phyloP scores from a whole-genome alignment of 257 asterid genomes.

The Penstemon davidsonii region DNA sequence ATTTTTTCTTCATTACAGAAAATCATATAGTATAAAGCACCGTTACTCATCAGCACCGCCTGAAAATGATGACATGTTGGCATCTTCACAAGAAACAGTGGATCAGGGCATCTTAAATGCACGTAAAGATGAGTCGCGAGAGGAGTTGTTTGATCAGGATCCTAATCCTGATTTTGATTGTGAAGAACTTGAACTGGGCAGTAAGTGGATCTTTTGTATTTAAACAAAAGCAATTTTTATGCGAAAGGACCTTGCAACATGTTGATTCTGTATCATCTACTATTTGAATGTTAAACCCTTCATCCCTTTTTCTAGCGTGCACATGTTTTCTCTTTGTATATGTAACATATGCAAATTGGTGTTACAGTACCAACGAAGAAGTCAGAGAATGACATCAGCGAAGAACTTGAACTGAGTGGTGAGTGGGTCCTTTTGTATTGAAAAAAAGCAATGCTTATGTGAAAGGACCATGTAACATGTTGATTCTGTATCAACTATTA shows the following conservation, averaged over 20 bases:
- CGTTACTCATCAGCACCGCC: constrained; percentile 40
- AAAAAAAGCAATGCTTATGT: too few relatives aligned
- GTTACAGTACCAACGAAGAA: constrained; percentile 44
- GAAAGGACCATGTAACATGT: not conserved
- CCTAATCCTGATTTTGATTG: constrained; percentile 37
- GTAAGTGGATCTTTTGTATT: constrained; percentile 44
- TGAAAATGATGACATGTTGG: constrained; percentile 45
- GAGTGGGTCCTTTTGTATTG: too few relatives aligned
- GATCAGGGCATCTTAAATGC: constrained; percentile 37
- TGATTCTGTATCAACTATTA: constrained; percentile 14
- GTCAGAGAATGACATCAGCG: constrained; percentile 35
- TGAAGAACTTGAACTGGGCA: constrained; percentile 50
- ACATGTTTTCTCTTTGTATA: constrained; percentile 21
- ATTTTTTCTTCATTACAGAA: constrained; percentile 43
- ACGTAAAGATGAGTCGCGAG: constrained; percentile 35
- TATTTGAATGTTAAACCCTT: not conserved
- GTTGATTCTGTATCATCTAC: constrained; percentile 11
- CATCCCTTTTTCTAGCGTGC: constrained; percentile 12
- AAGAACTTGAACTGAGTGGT: not conserved
- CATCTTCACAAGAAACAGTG: constrained; percentile 46
- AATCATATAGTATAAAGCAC: constrained; percentile 53
- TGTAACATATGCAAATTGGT: constrained; percentile 26
- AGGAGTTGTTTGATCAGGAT: constrained; percentile 32
- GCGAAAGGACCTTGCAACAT: constrained; percentile 11
- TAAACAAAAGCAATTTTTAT: constrained; percentile 16